phyloP scores from a whole-genome alignment of 306 rosid genomes.

The Corylus avellana region DNA sequence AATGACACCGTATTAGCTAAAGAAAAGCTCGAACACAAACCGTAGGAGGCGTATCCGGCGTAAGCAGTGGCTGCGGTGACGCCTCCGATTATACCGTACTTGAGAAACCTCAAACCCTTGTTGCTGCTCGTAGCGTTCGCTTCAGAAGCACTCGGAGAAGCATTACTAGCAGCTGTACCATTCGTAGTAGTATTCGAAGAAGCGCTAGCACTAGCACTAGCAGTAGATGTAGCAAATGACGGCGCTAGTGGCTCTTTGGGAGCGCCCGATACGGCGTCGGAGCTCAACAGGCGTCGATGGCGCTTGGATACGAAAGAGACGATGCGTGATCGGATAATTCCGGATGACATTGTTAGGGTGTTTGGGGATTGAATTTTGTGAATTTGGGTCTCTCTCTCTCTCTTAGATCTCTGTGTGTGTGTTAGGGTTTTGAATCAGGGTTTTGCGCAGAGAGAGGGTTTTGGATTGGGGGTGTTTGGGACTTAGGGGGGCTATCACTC shows the following conservation, averaged over 20 bases:
- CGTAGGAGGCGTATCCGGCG: slow-evolving; percentile 48
- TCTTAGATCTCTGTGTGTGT: not conserved
- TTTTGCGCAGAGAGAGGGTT: slow-evolving; percentile 22
- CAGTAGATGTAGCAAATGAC: slow-evolving; percentile 31
- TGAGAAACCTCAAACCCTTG: slow-evolving; percentile 37
- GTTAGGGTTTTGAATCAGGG: slow-evolving; percentile 37
- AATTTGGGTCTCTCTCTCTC: not conserved
- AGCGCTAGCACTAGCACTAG: slow-evolving; percentile 34
- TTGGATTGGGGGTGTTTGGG: slow-evolving; percentile 14
- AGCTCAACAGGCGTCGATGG: slow-evolving; percentile 44
- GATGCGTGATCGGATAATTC: slow-evolving; percentile 37
- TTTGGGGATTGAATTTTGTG: not conserved
- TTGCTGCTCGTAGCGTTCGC: slow-evolving; percentile 19
- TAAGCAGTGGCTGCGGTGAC: slow-evolving; percentile 43
- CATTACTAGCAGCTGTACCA: not conserved
- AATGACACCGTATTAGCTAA: not conserved
- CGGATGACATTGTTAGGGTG: slow-evolving; percentile 31
- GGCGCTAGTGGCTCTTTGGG: slow-evolving; percentile 45
- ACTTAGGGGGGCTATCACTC: not conserved
- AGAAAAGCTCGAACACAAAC: slow-evolving; percentile 19
- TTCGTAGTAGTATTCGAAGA: not conserved
- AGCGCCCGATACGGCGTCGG: slow-evolving; percentile 40
- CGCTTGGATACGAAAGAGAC: slow-evolving; percentile 23
- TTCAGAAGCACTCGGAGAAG: not conserved
- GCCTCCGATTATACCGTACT: slow-evolving; percentile 43